Evolutionary conservation across 2,329 filamentous ascomycete species (phyloP).

Genomic region (Xylariaceae sp.): DNA sequence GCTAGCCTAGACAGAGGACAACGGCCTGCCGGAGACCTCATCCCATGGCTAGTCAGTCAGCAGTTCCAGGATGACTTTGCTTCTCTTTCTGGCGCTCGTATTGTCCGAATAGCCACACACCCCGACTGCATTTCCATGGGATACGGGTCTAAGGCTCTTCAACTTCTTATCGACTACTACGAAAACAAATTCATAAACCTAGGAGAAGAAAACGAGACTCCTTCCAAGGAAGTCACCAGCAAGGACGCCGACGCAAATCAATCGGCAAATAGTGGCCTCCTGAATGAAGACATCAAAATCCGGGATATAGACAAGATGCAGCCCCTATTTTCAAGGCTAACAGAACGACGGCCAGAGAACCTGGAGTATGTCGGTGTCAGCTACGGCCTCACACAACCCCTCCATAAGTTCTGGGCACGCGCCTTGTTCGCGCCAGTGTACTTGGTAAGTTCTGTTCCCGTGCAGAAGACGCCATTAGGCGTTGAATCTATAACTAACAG

Average conservation of each 20-base stretch:
- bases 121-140: slow-evolving; percentile 92
- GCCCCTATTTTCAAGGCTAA: slow-evolving; percentile 85
- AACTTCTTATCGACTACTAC: slow-evolving; percentile 89
- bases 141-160: slow-evolving; percentile 85
- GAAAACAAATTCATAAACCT: slow-evolving; percentile 88
- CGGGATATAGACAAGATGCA: slow-evolving; percentile 91
- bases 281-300: slow-evolving; percentile 87
- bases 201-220: slow-evolving; percentile 66
- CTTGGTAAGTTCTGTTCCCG: slow-evolving; percentile 46
- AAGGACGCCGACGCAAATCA: slow-evolving; percentile 79
- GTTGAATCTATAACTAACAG: slow-evolving; percentile 4
- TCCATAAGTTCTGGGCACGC: slow-evolving; percentile 98
- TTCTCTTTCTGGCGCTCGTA: slow-evolving; percentile 83
- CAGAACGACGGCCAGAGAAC: slow-evolving; percentile 75
- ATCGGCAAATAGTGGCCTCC: slow-evolving; percentile 70
- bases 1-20: slow-evolving; percentile 88
- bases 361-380: slow-evolving; percentile 96
- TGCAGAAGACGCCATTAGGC: background rate
- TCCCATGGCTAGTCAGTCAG: slow-evolving; percentile 96
- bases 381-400: slow-evolving; percentile 82
- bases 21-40: slow-evolving; percentile 87
- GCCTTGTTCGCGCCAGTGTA: slow-evolving; percentile 87
- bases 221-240: slow-evolving; percentile 66
- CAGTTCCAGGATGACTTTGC: slow-evolving; percentile 99
- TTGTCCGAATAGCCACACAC: slow-evolving; percentile 95